Evolutionary conservation across 352 stramenopile species (phyloP).

Genomic region (Phytophthora melonis): DNA sequence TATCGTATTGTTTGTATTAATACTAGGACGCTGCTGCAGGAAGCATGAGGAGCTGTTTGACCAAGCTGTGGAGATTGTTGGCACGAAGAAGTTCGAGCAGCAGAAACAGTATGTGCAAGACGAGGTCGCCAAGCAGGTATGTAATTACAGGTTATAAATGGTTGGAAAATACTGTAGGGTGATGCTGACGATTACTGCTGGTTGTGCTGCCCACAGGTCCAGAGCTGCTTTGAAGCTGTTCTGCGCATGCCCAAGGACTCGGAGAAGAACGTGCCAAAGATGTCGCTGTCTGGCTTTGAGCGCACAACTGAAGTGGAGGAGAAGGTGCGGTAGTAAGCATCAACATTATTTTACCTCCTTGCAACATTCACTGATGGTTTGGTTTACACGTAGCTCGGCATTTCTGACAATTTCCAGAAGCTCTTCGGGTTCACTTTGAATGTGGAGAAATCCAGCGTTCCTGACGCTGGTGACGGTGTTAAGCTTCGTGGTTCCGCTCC

Average conservation of each 20-base stretch:
- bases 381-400: conserved; percentile 32
- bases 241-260: conserved; percentile 57
- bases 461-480: conserved; percentile 75
- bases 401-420: conserved; percentile 57
- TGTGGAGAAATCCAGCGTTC: conserved; percentile 73
- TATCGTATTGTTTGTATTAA: neutral
- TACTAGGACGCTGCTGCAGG: conserved; percentile 34
- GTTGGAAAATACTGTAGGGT: neutral
- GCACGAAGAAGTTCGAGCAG: conserved; percentile 84
- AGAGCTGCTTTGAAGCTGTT: conserved; percentile 68
- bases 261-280: conserved; percentile 42
- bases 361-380: conserved; percentile 8
- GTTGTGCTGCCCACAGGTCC: conserved; percentile 36
- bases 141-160: neutral
- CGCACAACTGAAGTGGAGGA: conserved; percentile 43
- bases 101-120: conserved; percentile 81
- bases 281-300: conserved; percentile 79
- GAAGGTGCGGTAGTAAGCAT: conserved; percentile 19
- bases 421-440: conserved; percentile 77
- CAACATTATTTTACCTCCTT: neutral
- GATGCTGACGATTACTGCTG: neutral
- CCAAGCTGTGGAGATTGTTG: conserved; percentile 71
- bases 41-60: conserved; percentile 80
- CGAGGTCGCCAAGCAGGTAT: conserved; percentile 66
- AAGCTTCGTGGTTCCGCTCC: conserved; percentile 64